A percentile compares a stretch with the other conserved stretches of the same genome.
phyloP scores from a whole-genome alignment of 75 land plant genomes.

The Pinus tabuliformis region DNA sequence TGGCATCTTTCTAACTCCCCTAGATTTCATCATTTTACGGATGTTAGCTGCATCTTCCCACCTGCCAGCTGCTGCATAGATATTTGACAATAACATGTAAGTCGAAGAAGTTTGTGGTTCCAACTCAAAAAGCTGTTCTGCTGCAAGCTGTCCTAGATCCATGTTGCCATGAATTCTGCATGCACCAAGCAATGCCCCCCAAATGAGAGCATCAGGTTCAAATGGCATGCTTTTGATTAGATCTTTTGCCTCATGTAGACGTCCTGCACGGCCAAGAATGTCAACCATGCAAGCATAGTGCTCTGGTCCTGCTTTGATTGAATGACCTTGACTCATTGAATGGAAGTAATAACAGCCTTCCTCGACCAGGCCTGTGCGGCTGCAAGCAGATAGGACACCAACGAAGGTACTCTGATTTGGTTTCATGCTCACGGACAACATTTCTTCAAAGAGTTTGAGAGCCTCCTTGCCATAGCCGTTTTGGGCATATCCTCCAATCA shows the following conservation, averaged over 20 bases:
- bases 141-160: conserved; percentile 10
- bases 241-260: neutral
- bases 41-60: conserved; percentile 17
- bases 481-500: conserved; percentile 21
- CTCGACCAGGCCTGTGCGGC: neutral
- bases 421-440: conserved; percentile 9
- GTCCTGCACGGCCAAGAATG: conserved; percentile 15
- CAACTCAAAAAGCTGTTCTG: conserved; percentile 8
- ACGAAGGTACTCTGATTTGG: conserved; percentile 23
- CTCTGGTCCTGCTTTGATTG: neutral
- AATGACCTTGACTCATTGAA: neutral
- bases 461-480: conserved; percentile 18
- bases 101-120: conserved; percentile 18
- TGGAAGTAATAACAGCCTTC: neutral
- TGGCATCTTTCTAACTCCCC: conserved; percentile 10
- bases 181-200: conserved; percentile 25
- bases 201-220: conserved; percentile 5
- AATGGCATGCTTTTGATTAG: neutral
- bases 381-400: neutral
- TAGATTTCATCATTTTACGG: conserved; percentile 3
- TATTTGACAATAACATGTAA: conserved; percentile 23
- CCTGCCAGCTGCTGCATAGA: conserved; percentile 18
- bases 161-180: conserved; percentile 20
- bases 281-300: conserved; percentile 7
- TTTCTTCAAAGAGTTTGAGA: conserved; percentile 19